A percentile compares a stretch with the other conserved stretches of the same genome.
These are phyloP conservation scores for Fragaria nilgerrensis DNA, from an alignment of 306 rosid genomes.

Conservation along the genomic window DNA sequence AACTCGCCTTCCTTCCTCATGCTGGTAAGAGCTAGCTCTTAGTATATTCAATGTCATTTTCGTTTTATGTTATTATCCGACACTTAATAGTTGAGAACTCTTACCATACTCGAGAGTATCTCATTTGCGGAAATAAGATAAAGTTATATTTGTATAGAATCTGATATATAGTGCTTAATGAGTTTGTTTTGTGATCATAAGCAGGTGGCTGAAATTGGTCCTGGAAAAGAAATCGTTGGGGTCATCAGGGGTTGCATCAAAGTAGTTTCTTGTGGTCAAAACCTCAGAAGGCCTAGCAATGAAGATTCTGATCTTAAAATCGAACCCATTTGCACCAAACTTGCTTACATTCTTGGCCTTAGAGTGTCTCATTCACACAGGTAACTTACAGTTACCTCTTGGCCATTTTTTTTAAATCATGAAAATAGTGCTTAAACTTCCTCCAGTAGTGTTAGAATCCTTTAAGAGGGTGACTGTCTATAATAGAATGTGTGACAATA, in stretches of 20 bases:
- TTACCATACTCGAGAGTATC: background rate
- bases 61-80: background rate
- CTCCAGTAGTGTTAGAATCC: background rate
- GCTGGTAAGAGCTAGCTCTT: slow-evolving; percentile 48
- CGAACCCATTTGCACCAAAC: slow-evolving; percentile 51
- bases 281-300: slow-evolving; percentile 23
- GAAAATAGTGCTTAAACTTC: background rate
- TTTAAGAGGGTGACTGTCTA: background rate
- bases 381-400: slow-evolving; percentile 19
- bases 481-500: background rate
- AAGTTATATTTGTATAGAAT: background rate
- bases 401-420: background rate
- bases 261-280: slow-evolving; percentile 60
- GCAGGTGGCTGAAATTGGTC: slow-evolving; percentile 63
- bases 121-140: background rate
- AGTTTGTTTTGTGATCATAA: background rate
- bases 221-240: slow-evolving; percentile 52
- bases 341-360: slow-evolving; percentile 72
- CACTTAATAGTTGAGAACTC: background rate
- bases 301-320: slow-evolving; percentile 14
- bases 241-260: slow-evolving; percentile 85
- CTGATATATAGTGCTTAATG: background rate
- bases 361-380: slow-evolving; percentile 64
- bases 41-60: background rate
- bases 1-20: slow-evolving; percentile 77